Percentiles rank a stretch among this genome's conserved stretches.
These are phyloP conservation scores for Endoconidiophora laricicola DNA, from an alignment of 2,329 filamentous ascomycete species.

Conservation along the genomic window DNA sequence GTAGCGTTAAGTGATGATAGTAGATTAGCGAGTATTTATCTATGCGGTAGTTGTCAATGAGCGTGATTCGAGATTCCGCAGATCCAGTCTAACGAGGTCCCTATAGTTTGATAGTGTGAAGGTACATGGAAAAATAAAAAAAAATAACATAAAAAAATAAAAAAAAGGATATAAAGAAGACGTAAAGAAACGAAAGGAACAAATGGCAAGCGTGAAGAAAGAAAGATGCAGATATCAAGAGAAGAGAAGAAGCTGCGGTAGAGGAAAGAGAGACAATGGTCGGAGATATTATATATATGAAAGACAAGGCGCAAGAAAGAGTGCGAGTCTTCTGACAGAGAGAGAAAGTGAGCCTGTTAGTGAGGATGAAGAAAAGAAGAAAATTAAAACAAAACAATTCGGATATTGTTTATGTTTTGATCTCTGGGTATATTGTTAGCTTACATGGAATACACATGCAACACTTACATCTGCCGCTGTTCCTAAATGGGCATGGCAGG, in stretches of 20 bases:
- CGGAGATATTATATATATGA: background rate
- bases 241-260: slow-evolving; percentile 4
- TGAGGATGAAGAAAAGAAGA: background rate
- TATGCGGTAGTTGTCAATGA: slow-evolving; percentile 3
- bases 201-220: slow-evolving; percentile 2
- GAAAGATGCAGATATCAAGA: background rate
- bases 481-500: too few species aligned
- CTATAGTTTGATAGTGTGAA: slow-evolving; percentile 3
- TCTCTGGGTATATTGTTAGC: too few species aligned
- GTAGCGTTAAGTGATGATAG: background rate
- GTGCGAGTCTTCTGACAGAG: background rate
- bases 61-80: slow-evolving; percentile 9
- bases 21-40: background rate
- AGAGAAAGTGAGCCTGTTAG: background rate
- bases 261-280: slow-evolving; percentile 1
- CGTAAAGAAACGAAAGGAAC: slow-evolving; percentile 5
- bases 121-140: background rate
- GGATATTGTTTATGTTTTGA: background rate
- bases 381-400: background rate
- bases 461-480: too few species aligned
- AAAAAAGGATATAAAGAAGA: background rate
- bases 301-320: too few species aligned
- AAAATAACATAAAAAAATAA: background rate
- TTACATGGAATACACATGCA: too few species aligned
- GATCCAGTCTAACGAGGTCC: slow-evolving; percentile 5